A percentile compares a stretch with the other conserved stretches of the same genome.
phyloP scores from a whole-genome alignment of 2,329 filamentous ascomycete genomes.

The Ophiostoma australiae region DNA sequence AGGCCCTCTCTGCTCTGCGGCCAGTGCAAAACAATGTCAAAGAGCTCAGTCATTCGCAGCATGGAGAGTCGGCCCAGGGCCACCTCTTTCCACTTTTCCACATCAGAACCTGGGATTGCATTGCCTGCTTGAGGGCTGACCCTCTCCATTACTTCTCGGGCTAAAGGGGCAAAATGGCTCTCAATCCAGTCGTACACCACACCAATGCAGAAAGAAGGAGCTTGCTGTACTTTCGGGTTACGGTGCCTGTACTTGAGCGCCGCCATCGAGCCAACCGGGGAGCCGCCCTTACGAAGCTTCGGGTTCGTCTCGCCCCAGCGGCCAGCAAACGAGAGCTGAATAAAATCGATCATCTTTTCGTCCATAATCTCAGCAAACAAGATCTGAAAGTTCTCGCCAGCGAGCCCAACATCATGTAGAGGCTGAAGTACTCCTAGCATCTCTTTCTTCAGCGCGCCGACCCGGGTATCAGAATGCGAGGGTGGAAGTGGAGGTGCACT shows the following conservation, averaged over 20 bases:
- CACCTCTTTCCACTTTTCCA: slow-evolving; percentile 66
- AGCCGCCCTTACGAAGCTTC: background rate
- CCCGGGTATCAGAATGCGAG: slow-evolving; percentile 30
- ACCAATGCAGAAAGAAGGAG: slow-evolving; percentile 44
- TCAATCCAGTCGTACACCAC: slow-evolving; percentile 64
- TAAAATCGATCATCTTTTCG: slow-evolving; percentile 57
- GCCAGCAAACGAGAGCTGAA: slow-evolving; percentile 57
- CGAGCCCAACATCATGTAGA: slow-evolving; percentile 60
- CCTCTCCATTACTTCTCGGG: slow-evolving; percentile 53
- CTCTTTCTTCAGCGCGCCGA: slow-evolving; percentile 41
- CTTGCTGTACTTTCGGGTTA: background rate
- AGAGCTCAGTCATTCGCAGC: slow-evolving; percentile 65
- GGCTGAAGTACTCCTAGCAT: slow-evolving; percentile 54
- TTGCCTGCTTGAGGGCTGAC: slow-evolving; percentile 33
- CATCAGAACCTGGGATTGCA: slow-evolving; percentile 48
- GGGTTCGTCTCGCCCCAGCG: slow-evolving; percentile 46
- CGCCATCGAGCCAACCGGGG: background rate
- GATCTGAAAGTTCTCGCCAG: slow-evolving; percentile 64
- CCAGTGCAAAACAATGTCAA: slow-evolving; percentile 75
- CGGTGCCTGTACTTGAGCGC: slow-evolving; percentile 7
- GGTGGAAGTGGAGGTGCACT: slow-evolving; percentile 28
- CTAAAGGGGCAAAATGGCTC: slow-evolving; percentile 59
- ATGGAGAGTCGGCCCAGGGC: slow-evolving; percentile 63
- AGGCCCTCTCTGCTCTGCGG: slow-evolving; percentile 65
- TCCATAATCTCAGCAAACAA: slow-evolving; percentile 69